Evolutionary conservation across 2,329 filamentous ascomycete species (phyloP).

Genomic region (Cladosporium sp.): DNA sequence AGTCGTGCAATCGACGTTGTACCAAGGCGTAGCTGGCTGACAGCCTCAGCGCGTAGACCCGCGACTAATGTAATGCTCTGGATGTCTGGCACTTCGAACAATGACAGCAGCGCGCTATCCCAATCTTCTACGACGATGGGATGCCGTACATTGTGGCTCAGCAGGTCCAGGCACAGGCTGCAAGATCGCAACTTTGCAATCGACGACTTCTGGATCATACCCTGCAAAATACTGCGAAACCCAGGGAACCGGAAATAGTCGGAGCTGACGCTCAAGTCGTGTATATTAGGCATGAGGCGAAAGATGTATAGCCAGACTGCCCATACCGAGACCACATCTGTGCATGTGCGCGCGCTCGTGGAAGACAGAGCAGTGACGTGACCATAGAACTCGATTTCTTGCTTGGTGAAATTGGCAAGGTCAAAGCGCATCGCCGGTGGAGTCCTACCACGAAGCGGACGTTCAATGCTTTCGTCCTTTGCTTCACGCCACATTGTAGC

Average conservation of each 20-base stretch:
- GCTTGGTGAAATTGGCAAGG: not conserved
- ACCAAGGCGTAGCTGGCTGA: slow-evolving; percentile 8
- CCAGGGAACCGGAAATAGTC: slow-evolving; percentile 8
- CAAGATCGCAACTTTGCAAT: slow-evolving; percentile 11
- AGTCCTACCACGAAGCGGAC: not conserved
- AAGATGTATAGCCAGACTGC: slow-evolving; percentile 4
- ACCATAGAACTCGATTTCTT: slow-evolving; percentile 2
- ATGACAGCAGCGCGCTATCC: slow-evolving; percentile 6
- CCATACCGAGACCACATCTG: not conserved
- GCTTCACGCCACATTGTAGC: too few relatives aligned
- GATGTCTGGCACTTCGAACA: not conserved
- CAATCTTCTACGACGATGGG: not conserved
- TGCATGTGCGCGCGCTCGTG: not conserved
- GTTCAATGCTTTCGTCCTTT: not conserved
- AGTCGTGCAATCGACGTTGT: slow-evolving; percentile 14
- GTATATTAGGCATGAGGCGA: not conserved
- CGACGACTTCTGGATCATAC: not conserved
- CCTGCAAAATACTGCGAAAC: slow-evolving; percentile 10
- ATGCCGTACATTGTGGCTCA: not conserved
- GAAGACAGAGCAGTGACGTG: not conserved
- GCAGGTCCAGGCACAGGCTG: slow-evolving; percentile 16
- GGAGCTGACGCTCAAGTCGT: slow-evolving; percentile 12
- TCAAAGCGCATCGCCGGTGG: not conserved
- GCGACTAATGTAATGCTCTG: slow-evolving; percentile 8
- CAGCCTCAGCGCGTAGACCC: not conserved